Percentiles rank a stretch among this genome's conserved stretches.
phyloP scores from a whole-genome alignment of 1,284 basidiomycete species.

The Heterobasidion annosum region DNA sequence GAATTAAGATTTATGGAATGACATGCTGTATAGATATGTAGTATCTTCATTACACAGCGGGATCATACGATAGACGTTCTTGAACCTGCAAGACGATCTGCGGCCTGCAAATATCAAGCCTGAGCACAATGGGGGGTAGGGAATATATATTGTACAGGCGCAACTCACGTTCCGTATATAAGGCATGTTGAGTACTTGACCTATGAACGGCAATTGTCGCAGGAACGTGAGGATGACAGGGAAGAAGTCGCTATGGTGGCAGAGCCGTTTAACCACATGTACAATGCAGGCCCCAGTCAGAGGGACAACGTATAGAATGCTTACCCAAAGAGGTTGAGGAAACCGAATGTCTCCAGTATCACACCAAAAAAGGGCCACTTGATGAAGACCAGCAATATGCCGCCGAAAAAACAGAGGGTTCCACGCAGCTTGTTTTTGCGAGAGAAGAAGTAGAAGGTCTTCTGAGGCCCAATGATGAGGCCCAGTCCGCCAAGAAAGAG shows the following conservation, averaged over 20 bases:
- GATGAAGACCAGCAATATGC: conserved; percentile 80
- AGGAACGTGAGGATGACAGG: conserved; percentile 96
- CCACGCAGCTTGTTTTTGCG: conserved; percentile 93
- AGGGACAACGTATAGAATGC: no score
- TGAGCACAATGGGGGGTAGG: background rate
- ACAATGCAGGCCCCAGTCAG: conserved; percentile 20
- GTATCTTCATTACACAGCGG: background rate
- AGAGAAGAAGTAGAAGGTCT: conserved; percentile 98
- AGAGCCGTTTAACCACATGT: background rate
- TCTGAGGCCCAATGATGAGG: conserved; percentile 90
- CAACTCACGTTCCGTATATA: conserved; percentile 65
- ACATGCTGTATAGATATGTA: background rate
- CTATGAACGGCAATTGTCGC: conserved; percentile 90
- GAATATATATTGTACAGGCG: background rate
- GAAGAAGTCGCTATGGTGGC: conserved; percentile 84
- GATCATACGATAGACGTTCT: background rate
- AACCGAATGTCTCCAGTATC: conserved; percentile 91
- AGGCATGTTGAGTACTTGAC: conserved; percentile 80
- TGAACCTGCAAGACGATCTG: background rate
- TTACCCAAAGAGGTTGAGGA: conserved; percentile 96
- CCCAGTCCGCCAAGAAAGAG: conserved; percentile 89
- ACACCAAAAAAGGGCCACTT: conserved; percentile 94
- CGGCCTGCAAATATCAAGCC: background rate
- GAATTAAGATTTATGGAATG: background rate
- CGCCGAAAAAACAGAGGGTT: conserved; percentile 86